A percentile compares a stretch with the other conserved stretches of the same genome.
Conservation (phyloP, 352 stramenopile species). For the Globisporangium cederbergense region DNA sequence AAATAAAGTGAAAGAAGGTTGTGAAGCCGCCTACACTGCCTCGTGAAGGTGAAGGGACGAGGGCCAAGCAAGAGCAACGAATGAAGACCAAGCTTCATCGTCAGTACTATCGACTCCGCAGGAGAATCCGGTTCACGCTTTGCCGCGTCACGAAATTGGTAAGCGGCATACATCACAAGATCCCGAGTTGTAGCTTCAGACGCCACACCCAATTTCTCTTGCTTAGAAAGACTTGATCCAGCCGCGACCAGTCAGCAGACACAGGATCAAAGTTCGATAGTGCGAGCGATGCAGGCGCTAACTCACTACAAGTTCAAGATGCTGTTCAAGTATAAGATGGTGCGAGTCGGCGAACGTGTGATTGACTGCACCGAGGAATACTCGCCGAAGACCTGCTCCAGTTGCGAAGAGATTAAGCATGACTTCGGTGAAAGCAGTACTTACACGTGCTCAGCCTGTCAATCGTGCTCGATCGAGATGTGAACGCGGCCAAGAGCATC, state of each 20-base stretch:
- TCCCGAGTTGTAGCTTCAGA: neutral
- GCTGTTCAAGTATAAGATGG: neutral
- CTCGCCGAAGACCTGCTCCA: neutral
- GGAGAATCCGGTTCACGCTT: neutral
- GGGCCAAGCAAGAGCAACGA: too few species aligned
- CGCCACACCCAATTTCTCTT: too few species aligned
- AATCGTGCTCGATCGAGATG: too few species aligned
- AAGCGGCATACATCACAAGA: neutral
- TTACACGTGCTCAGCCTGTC: neutral
- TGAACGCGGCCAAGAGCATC: too few species aligned
- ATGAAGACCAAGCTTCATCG: neutral
- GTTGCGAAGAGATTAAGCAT: neutral
- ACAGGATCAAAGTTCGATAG: neutral
- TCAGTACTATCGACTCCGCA: too few species aligned
- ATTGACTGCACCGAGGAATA: neutral
- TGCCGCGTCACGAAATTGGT: neutral
- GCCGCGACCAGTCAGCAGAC: neutral
- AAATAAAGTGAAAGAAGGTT: too few species aligned
- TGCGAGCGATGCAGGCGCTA: neutral
- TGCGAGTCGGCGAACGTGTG: neutral
- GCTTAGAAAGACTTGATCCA: too few species aligned
- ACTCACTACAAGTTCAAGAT: neutral
- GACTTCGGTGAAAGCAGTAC: neutral
- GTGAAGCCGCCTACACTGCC: too few species aligned
- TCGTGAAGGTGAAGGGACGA: too few species aligned